Evolutionary conservation across 1,284 basidiomycete species (phyloP).

Genomic region (Takashimella tepidaria): DNA sequence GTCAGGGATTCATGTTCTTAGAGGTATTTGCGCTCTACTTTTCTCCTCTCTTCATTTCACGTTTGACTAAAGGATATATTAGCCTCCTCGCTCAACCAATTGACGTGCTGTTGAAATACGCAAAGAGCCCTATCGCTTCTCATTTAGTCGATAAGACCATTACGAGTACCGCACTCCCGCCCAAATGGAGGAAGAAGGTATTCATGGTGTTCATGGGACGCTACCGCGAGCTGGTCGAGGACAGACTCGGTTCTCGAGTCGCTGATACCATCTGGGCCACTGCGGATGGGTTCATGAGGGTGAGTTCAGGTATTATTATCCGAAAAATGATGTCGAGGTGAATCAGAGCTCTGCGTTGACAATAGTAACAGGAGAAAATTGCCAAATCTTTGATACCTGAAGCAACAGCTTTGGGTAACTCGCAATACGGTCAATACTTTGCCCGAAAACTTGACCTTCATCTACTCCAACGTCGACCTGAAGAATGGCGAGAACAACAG

Average conservation of each 20-base stretch:
- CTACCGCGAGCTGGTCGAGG: constrained; percentile 72
- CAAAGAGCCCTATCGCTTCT: constrained; percentile 68
- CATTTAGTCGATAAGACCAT: constrained; percentile 74
- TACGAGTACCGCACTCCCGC: constrained; percentile 61
- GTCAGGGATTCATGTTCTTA: constrained; percentile 8
- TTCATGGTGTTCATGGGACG: constrained; percentile 68
- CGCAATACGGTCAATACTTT: constrained; percentile 82
- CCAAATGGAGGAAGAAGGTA: constrained; percentile 65
- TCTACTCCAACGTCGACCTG: constrained; percentile 67
- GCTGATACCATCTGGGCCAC: constrained; percentile 80
- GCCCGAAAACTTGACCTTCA: constrained; percentile 70
- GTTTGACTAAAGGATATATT: background rate
- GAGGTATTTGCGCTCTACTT: background rate
- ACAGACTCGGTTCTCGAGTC: constrained; percentile 80
- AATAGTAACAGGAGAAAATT: constrained; percentile 70
- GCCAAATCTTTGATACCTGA: constrained; percentile 68
- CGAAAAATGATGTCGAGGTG: background rate
- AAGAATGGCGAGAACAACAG: constrained; percentile 71
- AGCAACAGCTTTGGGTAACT: constrained; percentile 64
- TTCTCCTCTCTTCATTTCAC: background rate
- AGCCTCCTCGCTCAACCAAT: constrained; percentile 56
- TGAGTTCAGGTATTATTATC: constrained; percentile 41
- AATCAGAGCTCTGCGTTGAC: background rate
- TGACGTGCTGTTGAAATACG: constrained; percentile 60
- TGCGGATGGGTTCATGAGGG: constrained; percentile 84